phyloP scores from a whole-genome alignment of 2,329 filamentous ascomycete species.

The Fusarium heterosporum region DNA sequence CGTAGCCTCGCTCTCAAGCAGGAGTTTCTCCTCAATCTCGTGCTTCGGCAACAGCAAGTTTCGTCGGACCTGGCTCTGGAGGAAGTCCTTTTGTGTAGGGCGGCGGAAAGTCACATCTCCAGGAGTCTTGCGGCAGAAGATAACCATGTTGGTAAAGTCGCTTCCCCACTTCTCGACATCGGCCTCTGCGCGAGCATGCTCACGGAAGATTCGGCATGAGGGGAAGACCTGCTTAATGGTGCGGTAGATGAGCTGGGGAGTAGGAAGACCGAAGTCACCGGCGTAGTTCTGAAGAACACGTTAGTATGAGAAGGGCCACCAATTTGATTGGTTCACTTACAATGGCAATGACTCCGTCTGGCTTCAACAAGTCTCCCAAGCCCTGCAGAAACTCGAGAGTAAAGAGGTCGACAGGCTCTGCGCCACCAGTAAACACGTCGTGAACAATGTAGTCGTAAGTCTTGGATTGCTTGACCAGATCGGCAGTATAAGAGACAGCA shows the following conservation, averaged over 20 bases:
- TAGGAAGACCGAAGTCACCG: conserved; percentile 82
- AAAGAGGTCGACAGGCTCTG: conserved; percentile 89
- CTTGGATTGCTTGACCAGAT: conserved; percentile 56
- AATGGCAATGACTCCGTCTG: conserved; percentile 87
- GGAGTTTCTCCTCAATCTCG: conserved; percentile 70
- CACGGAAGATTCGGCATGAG: conserved; percentile 91
- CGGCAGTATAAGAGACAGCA: conserved; percentile 75
- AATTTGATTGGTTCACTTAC: conserved; percentile 61
- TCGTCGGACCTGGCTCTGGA: conserved; percentile 77
- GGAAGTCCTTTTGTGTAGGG: conserved; percentile 72
- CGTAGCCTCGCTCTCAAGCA: conserved; percentile 59
- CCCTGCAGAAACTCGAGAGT: conserved; percentile 84
- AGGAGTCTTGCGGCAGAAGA: conserved; percentile 83
- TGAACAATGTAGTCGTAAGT: conserved; percentile 94
- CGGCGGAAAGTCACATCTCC: conserved; percentile 72
- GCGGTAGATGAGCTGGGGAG: conserved; percentile 81
- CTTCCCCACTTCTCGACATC: conserved; percentile 60
- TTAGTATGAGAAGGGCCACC: conserved; percentile 26
- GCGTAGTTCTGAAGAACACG: conserved; percentile 81
- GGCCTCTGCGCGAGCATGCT: conserved; percentile 67
- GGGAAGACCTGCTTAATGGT: conserved; percentile 88
- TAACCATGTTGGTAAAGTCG: conserved; percentile 95
- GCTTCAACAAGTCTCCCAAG: conserved; percentile 76
- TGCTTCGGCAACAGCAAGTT: conserved; percentile 78
- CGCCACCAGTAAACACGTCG: conserved; percentile 97